Percentiles rank a stretch among this genome's conserved stretches.
Evolutionary conservation across 768 basidiomycete species (phyloP).

Genomic region (Naganishia kalamii): DNA sequence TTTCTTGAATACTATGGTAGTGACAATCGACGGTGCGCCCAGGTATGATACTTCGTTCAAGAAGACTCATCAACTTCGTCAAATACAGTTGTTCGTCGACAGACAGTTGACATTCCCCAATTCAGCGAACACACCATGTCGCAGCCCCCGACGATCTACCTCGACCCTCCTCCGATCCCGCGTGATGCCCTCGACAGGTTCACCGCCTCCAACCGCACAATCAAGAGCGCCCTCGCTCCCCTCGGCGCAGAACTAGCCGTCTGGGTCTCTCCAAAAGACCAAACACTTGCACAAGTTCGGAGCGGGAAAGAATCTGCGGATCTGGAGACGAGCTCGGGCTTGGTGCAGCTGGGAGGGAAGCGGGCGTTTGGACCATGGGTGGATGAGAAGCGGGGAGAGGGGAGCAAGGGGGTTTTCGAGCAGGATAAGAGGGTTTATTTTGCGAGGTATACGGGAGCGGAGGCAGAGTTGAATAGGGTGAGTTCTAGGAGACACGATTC

Average conservation of each 20-base stretch:
- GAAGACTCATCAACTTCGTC: too few relatives aligned
- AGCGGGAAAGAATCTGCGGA: not conserved
- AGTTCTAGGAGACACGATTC: not conserved
- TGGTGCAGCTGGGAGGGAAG: conserved; percentile 8
- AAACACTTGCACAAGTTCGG: not conserved
- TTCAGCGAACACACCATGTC: not conserved
- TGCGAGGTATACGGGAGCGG: conserved; percentile 1
- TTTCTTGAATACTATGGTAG: too few relatives aligned
- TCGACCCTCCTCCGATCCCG: conserved; percentile 20
- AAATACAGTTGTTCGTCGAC: too few relatives aligned
- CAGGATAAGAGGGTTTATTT: conserved; percentile 24
- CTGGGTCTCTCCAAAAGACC: conserved; percentile 15
- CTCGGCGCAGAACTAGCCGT: not conserved
- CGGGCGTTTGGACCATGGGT: not conserved
- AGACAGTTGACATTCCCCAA: too few relatives aligned
- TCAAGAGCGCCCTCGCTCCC: conserved; percentile 12
- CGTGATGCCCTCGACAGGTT: conserved; percentile 3
- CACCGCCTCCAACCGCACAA: conserved; percentile 17
- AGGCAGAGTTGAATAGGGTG: conserved; percentile 15
- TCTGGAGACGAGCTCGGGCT: not conserved
- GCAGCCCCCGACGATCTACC: conserved; percentile 16
- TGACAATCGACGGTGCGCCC: too few relatives aligned
- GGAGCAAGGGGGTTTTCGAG: conserved; percentile 8
- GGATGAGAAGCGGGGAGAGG: not conserved
- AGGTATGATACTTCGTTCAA: too few relatives aligned